These are phyloP conservation scores for Botrytis aclada DNA, from an alignment of 2,329 filamentous ascomycete genomes.

Conservation along the genomic window DNA sequence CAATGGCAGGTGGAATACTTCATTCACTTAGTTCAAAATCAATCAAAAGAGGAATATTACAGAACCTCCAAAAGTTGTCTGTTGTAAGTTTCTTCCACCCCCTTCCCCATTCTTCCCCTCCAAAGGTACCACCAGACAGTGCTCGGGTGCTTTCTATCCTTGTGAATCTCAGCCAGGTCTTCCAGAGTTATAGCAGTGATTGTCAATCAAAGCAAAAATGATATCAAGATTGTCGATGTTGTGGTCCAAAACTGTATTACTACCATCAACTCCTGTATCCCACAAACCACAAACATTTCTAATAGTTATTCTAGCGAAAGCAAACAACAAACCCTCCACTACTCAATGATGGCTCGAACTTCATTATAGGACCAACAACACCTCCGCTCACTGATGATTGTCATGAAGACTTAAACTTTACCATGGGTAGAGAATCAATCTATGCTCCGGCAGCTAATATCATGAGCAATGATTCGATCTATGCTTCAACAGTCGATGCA, in stretches of 20 bases:
- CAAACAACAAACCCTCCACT: not conserved
- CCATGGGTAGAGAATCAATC: not conserved
- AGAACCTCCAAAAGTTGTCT: constrained; percentile 6
- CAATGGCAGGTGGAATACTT: not conserved
- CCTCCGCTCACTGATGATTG: not conserved
- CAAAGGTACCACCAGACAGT: not conserved
- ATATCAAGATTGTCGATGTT: not conserved
- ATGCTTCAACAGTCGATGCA: not conserved
- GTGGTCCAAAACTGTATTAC: not conserved
- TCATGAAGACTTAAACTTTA: not conserved
- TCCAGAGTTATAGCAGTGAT: not conserved
- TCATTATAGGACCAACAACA: not conserved
- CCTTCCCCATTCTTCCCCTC: not conserved
- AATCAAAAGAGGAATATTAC: not conserved
- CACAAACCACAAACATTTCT: constrained; percentile 7
- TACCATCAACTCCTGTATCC: not conserved
- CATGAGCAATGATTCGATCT: not conserved
- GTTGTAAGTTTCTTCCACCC: not conserved
- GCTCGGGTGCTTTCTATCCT: not conserved
- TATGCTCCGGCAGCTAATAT: not conserved
- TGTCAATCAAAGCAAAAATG: not conserved
- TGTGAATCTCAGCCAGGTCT: too few relatives aligned
- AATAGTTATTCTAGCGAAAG: constrained; percentile 4
- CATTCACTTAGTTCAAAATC: not conserved
- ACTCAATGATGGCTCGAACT: not conserved